Conservation (phyloP, 441 rosid species). For the Bocquillonia castaneifolia region DNA sequence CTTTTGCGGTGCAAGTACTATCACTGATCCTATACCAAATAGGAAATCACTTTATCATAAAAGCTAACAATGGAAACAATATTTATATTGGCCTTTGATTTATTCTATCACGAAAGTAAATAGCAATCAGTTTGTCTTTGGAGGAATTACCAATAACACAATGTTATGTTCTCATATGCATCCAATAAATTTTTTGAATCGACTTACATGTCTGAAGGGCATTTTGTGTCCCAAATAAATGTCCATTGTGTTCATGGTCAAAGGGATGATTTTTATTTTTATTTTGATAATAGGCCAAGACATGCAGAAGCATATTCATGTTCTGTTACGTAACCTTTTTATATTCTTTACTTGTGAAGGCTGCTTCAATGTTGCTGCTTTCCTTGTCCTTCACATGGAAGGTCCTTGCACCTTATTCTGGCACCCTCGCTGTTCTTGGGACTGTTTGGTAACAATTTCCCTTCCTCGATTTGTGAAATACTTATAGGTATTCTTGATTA, state of each 20-base stretch:
- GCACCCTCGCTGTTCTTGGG: slow-evolving; percentile 84
- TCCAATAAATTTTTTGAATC: neutral
- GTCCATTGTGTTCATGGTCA: neutral
- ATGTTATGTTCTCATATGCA: neutral
- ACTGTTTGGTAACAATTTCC: slow-evolving; percentile 67
- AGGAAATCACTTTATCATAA: neutral
- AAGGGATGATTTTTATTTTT: neutral
- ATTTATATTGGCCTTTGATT: neutral
- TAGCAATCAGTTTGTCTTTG: neutral
- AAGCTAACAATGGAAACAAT: neutral
- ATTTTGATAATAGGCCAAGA: neutral
- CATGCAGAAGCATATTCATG: neutral
- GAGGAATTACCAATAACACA: neutral
- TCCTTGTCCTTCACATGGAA: slow-evolving; percentile 92
- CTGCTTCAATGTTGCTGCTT: slow-evolving; percentile 85
- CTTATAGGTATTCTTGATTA: neutral
- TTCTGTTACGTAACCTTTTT: slow-evolving; percentile 6
- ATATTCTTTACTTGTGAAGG: slow-evolving; percentile 41
- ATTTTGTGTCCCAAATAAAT: neutral
- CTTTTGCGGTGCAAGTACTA: neutral
- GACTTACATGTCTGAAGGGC: neutral
- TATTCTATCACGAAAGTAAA: neutral
- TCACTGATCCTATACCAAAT: neutral
- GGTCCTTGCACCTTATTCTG: slow-evolving; percentile 86
- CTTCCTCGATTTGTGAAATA: neutral